Evolutionary conservation across 2,329 filamentous ascomycete genomes (phyloP), one percentile per base, ranked within the genome.

Genomic region (Xylariaceae sp.): DNA sequence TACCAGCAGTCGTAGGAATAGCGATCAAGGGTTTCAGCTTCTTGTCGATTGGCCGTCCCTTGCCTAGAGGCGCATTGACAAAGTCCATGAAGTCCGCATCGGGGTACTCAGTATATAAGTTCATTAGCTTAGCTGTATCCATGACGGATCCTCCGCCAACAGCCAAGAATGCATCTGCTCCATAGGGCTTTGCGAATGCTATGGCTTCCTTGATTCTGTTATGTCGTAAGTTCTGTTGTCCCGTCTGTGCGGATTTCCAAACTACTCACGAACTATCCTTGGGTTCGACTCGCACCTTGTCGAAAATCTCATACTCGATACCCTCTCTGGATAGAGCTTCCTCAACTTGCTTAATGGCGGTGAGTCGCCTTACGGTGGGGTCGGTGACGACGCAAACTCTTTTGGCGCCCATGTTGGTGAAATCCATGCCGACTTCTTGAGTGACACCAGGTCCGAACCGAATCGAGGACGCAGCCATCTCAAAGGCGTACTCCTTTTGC

Each of bases 41-140:
- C 55, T 83, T 85, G 26, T 85, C 85, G 58, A 96, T 89, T 0
- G 91, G 91, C 21, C 85, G 76, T 3, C 95, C 95, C 61, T 90
- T 92, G 57, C 95, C 95, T 0, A 98, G 79, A 0, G 95, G 95
- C 0, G 94, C 94, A 70, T 98, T 98, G 74, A 99, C 95, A 68
- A 99, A 99, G 79, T 99, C 94, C 31, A 98, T 82, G 71, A 99
- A 97, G 67, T 95, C 91, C 29, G 94, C 94, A 6, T 97, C 90
- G 0, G 93, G 93, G 71, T 92, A 97, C 61, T 86, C 88, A 1
- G 88, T 90, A 77, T 98, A 98, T 0, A 99, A 83, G 71, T 99
- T 99, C 93, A 99, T 98, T 54, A 99, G 82, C 76, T 99, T 99
- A 52, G 95, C 94, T 1, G 95, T 99, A 76, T 99, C 95, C 65